Evolutionary conservation across 257 asterid species (phyloP), one percentile per base, ranked within the genome.

Genomic region (Apocynum venetum): DNA sequence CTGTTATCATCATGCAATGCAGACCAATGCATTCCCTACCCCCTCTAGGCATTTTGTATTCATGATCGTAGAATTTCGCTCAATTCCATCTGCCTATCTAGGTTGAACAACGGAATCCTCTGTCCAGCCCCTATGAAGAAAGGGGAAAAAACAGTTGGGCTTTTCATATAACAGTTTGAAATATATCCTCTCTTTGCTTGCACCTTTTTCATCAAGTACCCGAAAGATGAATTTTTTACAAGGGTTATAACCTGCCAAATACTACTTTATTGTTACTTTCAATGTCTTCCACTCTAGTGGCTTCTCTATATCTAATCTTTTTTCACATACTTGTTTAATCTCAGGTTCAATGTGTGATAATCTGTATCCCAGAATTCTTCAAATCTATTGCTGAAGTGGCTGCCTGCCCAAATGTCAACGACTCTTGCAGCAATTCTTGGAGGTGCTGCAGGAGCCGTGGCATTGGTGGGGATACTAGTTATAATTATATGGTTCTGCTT

Each of bases 391-490:
- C 90, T 86, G 83, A 86, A 81, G 87, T 87, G 88, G 89, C 84
- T 87, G 83, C 87, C 87, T 59, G 85, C 83, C 88, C 91, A 89
- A 87, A 93, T 93, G 98, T 93, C 98, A 86, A 87, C 81, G 91
- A 84, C 97, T 90, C 96, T 90, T 93, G 98, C 97, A 89, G 96
- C 92, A 84, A 90, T 93, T 81, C 38, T 91, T 77, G 98, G 97
- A 81, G 96, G 96, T 85, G 98, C 95, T 93, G 98, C 97, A 93
- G 97, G 97, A 93, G 97, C 88, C 90, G 91, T 89, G 93, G 89
- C 92, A 85, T 87, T 93, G 88, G 87, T 86, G 82, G 96, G 86
- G 80, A 76, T 88, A 75, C 76, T 90, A 48, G 35, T 89, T 52
- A 51, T 87, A 46, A 79, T 91, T 79, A 55, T 89, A 63, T 89